Conservation (phyloP, 1,284 basidiomycete genomes). For the Coniferiporia weirii region DNA sequence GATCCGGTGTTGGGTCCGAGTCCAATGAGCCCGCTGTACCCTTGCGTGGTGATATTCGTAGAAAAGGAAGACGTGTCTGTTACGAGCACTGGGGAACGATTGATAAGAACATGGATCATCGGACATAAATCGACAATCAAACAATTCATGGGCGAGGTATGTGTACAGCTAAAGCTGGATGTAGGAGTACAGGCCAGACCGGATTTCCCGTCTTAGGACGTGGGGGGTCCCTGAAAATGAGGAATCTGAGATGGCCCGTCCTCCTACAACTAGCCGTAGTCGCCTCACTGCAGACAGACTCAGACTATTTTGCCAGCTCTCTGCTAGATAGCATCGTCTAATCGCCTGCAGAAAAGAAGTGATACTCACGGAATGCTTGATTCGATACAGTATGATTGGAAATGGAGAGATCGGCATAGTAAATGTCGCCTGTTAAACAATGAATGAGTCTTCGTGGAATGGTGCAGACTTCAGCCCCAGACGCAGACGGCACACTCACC, state of each 20-base stretch:
- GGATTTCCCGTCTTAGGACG: too few species aligned
- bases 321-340: too few species aligned
- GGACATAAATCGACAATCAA: not conserved
- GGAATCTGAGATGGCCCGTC: too few species aligned
- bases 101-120: not conserved
- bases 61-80: constrained; percentile 62
- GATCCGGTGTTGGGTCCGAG: constrained; percentile 72
- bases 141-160: not conserved
- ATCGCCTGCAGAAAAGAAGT: too few species aligned
- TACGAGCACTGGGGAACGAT: constrained; percentile 50
- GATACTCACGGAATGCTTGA: constrained; percentile 63
- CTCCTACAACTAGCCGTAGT: too few species aligned
- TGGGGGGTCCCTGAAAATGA: too few species aligned
- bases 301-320: too few species aligned
- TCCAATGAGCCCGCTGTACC: constrained; percentile 67
- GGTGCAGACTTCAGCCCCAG: too few species aligned
- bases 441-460: not conserved
- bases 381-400: constrained; percentile 52
- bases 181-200: too few species aligned
- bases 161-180: too few species aligned
- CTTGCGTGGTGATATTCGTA: constrained; percentile 50
- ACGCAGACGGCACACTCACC: constrained; percentile 33
- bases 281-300: too few species aligned
- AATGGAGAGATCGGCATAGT: constrained; percentile 51
- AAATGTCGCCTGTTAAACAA: constrained; percentile 51